Conservation (phyloP, 106 monocot species). For the Phalaenopsis equestris region DNA sequence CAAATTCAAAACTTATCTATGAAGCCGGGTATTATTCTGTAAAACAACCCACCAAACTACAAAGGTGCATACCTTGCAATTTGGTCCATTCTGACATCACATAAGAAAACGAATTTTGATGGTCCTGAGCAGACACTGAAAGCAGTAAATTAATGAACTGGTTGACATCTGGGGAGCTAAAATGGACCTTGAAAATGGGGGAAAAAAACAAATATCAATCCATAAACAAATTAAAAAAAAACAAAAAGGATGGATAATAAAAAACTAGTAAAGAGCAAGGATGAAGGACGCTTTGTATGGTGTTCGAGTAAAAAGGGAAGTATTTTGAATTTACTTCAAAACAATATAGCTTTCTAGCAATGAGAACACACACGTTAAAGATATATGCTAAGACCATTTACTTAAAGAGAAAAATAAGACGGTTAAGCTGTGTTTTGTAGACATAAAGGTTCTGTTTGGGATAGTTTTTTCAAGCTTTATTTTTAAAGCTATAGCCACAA, state of each 20-base stretch:
- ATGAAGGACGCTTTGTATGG: background rate
- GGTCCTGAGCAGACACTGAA: conserved; percentile 47
- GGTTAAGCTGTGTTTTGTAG: background rate
- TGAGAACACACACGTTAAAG: background rate
- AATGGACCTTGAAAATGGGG: conserved; percentile 77
- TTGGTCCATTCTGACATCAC: conserved; percentile 94
- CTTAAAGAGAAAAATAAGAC: background rate
- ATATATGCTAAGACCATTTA: background rate
- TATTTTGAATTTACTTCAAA: background rate
- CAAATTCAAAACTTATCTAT: background rate
- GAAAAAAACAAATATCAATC: conserved; percentile 4
- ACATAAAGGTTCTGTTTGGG: background rate
- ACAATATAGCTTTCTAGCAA: background rate
- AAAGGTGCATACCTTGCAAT: conserved; percentile 48
- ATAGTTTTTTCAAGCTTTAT: too few species aligned
- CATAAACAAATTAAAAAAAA: conserved; percentile 4
- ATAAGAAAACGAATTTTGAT: conserved; percentile 63
- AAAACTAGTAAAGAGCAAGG: background rate
- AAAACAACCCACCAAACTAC: background rate
- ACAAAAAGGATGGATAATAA: background rate
- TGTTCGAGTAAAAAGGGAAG: background rate
- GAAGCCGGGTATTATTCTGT: background rate
- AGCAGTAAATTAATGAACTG: conserved; percentile 74
- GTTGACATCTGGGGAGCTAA: conserved; percentile 65
- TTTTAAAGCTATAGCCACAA: too few species aligned